Percentiles rank a stretch among this genome's conserved stretches.
Conservation (phyloP, 2,329 filamentous ascomycete genomes). For the Paracoccidioides brasiliensis region DNA sequence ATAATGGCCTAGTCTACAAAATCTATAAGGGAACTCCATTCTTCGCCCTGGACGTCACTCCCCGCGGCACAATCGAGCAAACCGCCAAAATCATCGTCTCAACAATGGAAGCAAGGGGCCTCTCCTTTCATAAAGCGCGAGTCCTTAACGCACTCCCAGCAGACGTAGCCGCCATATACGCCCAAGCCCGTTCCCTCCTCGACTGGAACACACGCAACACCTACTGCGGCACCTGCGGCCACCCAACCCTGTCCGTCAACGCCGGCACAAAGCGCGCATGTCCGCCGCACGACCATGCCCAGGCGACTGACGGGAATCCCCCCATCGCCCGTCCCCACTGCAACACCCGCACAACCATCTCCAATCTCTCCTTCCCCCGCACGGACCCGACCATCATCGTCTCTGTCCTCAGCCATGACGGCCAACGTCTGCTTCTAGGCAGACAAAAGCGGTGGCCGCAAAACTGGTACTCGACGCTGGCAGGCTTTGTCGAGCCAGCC, state of each 20-base stretch:
- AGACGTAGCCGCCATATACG: constrained; percentile 72
- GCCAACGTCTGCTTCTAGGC: constrained; percentile 66
- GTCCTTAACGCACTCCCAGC: constrained; percentile 48
- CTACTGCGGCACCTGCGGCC: constrained; percentile 82
- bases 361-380: constrained; percentile 81
- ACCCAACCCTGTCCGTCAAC: constrained; percentile 51
- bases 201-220: constrained; percentile 93
- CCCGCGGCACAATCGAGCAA: constrained; percentile 49
- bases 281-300: constrained; percentile 31
- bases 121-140: constrained; percentile 54
- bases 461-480: constrained; percentile 78
- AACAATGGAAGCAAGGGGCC: constrained; percentile 46
- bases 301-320: constrained; percentile 15
- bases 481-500: constrained; percentile 73
- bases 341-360: constrained; percentile 68
- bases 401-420: constrained; percentile 72
- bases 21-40: constrained; percentile 66
- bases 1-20: constrained; percentile 33
- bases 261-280: constrained; percentile 34
- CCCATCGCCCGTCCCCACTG: constrained; percentile 49
- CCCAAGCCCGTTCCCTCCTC: constrained; percentile 71
- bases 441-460: constrained; percentile 72
- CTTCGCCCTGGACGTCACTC: constrained; percentile 83
- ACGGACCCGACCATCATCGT: constrained; percentile 95
- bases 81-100: constrained; percentile 47